Percentiles rank a stretch among this genome's conserved stretches.
These are phyloP conservation scores for Peronospora belbahrii DNA, from an alignment of 352 stramenopile species.

Conservation along the genomic window DNA sequence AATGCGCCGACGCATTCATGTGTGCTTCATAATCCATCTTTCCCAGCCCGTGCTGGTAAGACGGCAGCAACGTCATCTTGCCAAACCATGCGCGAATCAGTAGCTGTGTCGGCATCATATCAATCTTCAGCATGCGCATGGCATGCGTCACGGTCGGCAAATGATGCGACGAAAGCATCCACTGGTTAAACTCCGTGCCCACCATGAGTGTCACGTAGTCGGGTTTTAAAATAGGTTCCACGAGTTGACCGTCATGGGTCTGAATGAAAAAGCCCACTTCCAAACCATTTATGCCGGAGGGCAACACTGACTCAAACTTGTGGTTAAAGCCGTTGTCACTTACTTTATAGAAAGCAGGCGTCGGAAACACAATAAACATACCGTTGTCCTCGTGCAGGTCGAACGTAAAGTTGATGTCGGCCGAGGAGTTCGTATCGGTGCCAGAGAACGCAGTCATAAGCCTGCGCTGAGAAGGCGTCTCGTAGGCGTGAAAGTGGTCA, in stretches of 20 bases:
- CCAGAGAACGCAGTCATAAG: conserved; percentile 5
- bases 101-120: conserved; percentile 16
- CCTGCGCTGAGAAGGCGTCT: conserved; percentile 14
- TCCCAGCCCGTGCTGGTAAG: conserved; percentile 39
- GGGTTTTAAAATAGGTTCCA: conserved; percentile 41
- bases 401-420: conserved; percentile 1
- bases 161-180: conserved; percentile 35
- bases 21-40: too few species aligned
- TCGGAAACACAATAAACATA: conserved; percentile 44
- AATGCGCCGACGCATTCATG: too few species aligned
- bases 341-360: conserved; percentile 42
- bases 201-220: conserved; percentile 58
- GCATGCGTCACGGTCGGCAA: conserved; percentile 49
- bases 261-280: conserved; percentile 28
- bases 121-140: conserved; percentile 49
- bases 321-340: conserved; percentile 4
- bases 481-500: conserved; percentile 64
- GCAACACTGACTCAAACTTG: conserved; percentile 20
- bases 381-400: conserved; percentile 54
- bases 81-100: conserved; percentile 52
- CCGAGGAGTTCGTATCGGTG: too few species aligned
- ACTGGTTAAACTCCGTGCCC: conserved; percentile 34
- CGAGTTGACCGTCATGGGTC: conserved; percentile 21
- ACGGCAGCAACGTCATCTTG: conserved; percentile 51
- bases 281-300: conserved; percentile 30